phyloP scores from a whole-genome alignment of 345 rosid species.

The Citrus unshiu region DNA sequence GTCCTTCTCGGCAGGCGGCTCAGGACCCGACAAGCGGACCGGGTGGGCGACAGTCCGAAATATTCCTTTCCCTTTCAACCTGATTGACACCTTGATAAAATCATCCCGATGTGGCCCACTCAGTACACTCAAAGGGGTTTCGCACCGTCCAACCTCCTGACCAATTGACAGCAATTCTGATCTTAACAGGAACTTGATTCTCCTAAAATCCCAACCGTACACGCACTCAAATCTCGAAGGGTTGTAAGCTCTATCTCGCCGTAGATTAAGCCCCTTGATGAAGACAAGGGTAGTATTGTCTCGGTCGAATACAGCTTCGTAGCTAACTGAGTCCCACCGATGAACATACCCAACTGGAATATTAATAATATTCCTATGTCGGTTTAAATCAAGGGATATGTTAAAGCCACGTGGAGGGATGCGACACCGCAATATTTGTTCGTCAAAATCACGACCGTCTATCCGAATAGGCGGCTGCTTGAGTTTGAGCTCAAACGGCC shows the following conservation, averaged over 20 bases:
- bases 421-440: constrained; percentile 64
- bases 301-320: constrained; percentile 70
- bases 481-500: constrained; percentile 12
- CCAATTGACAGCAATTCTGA: constrained; percentile 53
- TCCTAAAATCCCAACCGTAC: constrained; percentile 80
- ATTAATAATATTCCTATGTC: not conserved
- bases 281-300: constrained; percentile 71
- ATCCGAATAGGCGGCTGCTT: constrained; percentile 34
- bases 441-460: constrained; percentile 23
- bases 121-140: constrained; percentile 59
- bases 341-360: constrained; percentile 34
- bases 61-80: constrained; percentile 58
- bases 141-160: constrained; percentile 81
- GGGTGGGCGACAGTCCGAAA: constrained; percentile 59
- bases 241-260: constrained; percentile 47
- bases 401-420: constrained; percentile 33
- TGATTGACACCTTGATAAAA: constrained; percentile 55
- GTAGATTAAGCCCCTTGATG: constrained; percentile 78
- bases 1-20: constrained; percentile 17
- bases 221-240: constrained; percentile 72
- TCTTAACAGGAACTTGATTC: constrained; percentile 36
- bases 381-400: constrained; percentile 30
- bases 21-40: not conserved
- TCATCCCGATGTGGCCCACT: constrained; percentile 20
- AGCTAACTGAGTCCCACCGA: constrained; percentile 63